phyloP scores from a whole-genome alignment of 257 asterid species.

The Ilex aquifolium region DNA sequence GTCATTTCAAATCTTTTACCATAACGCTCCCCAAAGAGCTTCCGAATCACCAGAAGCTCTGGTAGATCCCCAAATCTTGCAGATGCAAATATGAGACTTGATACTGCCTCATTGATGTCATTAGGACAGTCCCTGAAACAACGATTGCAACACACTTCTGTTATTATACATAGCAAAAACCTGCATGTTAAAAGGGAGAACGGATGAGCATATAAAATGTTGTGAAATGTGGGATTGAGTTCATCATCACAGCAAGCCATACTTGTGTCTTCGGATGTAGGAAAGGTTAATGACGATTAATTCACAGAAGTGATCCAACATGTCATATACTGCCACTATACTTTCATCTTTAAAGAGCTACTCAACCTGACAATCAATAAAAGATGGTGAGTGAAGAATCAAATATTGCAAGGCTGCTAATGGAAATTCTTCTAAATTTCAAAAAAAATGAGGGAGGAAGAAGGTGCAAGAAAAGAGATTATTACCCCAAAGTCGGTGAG shows the following conservation, averaged over 20 bases:
- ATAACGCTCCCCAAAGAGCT: slow-evolving; percentile 61
- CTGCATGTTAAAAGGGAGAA: too few species aligned
- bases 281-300: slow-evolving; percentile 40
- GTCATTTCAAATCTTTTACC: slow-evolving; percentile 39
- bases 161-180: too few species aligned
- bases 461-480: too few species aligned
- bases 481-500: too few species aligned
- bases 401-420: not conserved
- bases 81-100: slow-evolving; percentile 71
- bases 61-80: slow-evolving; percentile 77
- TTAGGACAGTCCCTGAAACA: slow-evolving; percentile 63
- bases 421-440: too few species aligned
- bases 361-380: slow-evolving; percentile 47
- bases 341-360: slow-evolving; percentile 54
- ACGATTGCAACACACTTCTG: not conserved
- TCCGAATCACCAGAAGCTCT: slow-evolving; percentile 51
- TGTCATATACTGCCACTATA: slow-evolving; percentile 48
- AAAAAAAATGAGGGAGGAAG: too few species aligned
- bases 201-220: too few species aligned
- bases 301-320: slow-evolving; percentile 57
- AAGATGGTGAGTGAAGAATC: not conserved
- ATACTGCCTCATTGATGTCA: slow-evolving; percentile 65
- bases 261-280: slow-evolving; percentile 64
- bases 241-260: not conserved
- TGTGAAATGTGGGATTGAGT: too few species aligned